Conservation (phyloP, 345 rosid genomes). For the Anastatica hierochuntica region DNA sequence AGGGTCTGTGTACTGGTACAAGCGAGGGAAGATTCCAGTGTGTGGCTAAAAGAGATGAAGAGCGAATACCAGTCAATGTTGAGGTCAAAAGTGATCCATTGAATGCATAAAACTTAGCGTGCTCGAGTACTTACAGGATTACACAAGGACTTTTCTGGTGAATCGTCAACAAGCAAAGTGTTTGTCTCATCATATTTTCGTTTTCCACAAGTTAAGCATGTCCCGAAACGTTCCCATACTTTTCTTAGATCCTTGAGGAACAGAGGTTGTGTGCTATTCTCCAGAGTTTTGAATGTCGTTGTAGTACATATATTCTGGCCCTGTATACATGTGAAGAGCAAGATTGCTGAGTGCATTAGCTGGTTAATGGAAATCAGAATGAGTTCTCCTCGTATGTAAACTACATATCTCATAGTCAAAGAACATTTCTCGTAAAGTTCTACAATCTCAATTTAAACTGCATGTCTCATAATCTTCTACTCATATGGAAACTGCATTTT, state of each 20-base stretch:
- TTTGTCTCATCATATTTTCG: slow-evolving; percentile 52
- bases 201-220: slow-evolving; percentile 39
- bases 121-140: slow-evolving; percentile 85
- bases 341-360: background rate
- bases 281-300: slow-evolving; percentile 44
- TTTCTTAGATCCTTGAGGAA: slow-evolving; percentile 62
- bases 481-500: background rate
- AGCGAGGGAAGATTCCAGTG: slow-evolving; percentile 60
- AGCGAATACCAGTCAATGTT: background rate
- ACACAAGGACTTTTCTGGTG: slow-evolving; percentile 72
- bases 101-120: too few species aligned
- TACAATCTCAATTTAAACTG: background rate
- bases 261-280: slow-evolving; percentile 44
- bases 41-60: slow-evolving; percentile 41
- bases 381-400: background rate
- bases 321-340: slow-evolving; percentile 13
- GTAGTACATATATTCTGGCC: slow-evolving; percentile 38
- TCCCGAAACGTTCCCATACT: slow-evolving; percentile 47
- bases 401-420: background rate
- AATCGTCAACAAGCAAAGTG: slow-evolving; percentile 73
- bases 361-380: background rate
- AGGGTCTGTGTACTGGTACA: slow-evolving; percentile 32
- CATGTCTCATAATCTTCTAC: too few species aligned
- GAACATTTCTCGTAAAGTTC: background rate
- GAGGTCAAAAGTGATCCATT: too few species aligned